phyloP scores from a whole-genome alignment of 148 eudicot genomes.

The Rhododendron kiyosumense region DNA sequence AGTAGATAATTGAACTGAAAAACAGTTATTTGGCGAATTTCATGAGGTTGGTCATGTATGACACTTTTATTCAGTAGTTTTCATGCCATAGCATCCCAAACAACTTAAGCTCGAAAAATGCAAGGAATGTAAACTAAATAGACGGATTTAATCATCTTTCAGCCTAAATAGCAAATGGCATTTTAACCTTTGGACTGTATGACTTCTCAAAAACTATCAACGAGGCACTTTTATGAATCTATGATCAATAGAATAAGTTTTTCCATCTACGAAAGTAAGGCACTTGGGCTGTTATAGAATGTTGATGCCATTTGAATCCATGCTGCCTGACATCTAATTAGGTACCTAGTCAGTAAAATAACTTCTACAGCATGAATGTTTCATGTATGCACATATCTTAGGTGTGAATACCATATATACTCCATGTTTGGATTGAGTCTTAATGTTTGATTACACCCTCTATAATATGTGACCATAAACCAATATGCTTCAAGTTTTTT shows the following conservation, averaged over 20 bases:
- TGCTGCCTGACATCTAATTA: background rate
- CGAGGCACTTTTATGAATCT: background rate
- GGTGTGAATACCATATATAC: background rate
- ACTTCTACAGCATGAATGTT: background rate
- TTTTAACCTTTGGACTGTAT: background rate
- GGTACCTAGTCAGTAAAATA: background rate
- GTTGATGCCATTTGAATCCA: background rate
- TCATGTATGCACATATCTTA: background rate
- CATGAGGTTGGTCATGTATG: background rate
- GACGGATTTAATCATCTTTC: background rate
- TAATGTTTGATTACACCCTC: background rate
- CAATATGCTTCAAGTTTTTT: background rate
- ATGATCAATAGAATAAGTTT: background rate
- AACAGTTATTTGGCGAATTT: background rate
- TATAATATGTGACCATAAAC: background rate
- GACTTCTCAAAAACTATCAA: background rate
- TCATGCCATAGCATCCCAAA: no score
- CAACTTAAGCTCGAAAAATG: background rate
- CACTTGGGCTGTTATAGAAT: background rate
- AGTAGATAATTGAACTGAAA: background rate
- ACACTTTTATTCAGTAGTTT: background rate
- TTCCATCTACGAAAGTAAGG: background rate
- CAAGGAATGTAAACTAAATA: background rate
- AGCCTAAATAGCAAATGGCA: background rate
- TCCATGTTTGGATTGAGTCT: background rate